A percentile compares a stretch with the other conserved stretches of the same genome.
phyloP scores from a whole-genome alignment of 169 alveolate genomes.

The Pseudocohnilembus persalinus region DNA sequence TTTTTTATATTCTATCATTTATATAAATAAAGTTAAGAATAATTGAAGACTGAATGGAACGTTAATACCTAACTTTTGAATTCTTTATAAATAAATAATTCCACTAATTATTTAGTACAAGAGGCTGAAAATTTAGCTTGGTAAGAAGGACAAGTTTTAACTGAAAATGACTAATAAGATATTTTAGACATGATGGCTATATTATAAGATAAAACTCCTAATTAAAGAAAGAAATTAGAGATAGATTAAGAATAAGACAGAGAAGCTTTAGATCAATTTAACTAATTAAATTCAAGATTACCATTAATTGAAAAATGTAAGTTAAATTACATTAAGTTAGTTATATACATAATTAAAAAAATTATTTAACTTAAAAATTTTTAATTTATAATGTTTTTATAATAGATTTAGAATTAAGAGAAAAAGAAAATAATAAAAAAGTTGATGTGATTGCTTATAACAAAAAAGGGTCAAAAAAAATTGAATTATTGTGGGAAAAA shows the following conservation, averaged over 20 bases:
- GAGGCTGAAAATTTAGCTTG: background rate
- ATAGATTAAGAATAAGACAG: background rate
- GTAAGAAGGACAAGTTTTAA: background rate
- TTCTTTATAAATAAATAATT: background rate
- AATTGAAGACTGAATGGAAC: background rate
- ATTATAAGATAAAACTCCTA: background rate
- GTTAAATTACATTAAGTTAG: background rate
- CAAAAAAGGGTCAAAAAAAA: background rate
- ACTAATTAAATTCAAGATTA: background rate
- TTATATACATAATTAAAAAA: no score
- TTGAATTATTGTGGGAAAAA: background rate
- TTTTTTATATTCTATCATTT: no score
- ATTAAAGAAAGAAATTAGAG: background rate
- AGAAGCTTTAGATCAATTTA: background rate
- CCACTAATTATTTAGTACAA: no score
- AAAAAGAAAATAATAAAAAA: background rate
- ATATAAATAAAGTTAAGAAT: background rate
- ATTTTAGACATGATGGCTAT: background rate
- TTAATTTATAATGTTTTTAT: no score
- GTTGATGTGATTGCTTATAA: background rate
- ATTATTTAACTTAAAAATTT: no score
- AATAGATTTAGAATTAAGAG: background rate
- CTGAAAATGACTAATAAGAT: background rate
- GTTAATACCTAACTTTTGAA: no score
- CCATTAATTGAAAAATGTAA: background rate